Evolutionary conservation across 352 stramenopile genomes (phyloP).

Genomic region (Elongisporangium anandrum): DNA sequence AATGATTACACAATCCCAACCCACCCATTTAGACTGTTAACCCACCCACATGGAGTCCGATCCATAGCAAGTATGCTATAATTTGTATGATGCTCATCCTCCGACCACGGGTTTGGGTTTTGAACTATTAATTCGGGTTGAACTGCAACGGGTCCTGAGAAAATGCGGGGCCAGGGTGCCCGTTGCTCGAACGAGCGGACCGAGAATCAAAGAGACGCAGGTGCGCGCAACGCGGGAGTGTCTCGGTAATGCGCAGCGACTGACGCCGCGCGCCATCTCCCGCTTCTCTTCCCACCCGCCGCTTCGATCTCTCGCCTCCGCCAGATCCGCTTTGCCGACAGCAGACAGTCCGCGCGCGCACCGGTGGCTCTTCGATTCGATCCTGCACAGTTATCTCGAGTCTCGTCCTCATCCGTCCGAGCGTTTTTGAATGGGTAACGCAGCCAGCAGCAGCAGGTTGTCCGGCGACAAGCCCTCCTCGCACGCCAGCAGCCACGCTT

Average conservation of each 20-base stretch:
- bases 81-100: not conserved
- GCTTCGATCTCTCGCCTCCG: not conserved
- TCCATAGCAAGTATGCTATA: not conserved
- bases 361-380: not conserved
- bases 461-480: not conserved
- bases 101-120: not conserved
- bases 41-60: not conserved
- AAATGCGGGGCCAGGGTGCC: not conserved
- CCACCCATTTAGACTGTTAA: not conserved
- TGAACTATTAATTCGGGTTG: not conserved
- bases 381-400: not conserved
- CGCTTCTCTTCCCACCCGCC: not conserved
- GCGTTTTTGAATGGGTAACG: not conserved
- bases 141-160: conserved; percentile 2
- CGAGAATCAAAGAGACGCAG: not conserved
- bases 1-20: not conserved
- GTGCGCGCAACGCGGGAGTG: not conserved
- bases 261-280: not conserved
- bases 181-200: not conserved
- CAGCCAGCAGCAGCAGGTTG: not conserved
- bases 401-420: not conserved
- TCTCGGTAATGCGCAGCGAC: not conserved
- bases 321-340: not conserved
- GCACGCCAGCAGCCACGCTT: not conserved
- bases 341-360: not conserved